phyloP scores from a whole-genome alignment of 345 rosid species.

The Lenwebbia sp. region DNA sequence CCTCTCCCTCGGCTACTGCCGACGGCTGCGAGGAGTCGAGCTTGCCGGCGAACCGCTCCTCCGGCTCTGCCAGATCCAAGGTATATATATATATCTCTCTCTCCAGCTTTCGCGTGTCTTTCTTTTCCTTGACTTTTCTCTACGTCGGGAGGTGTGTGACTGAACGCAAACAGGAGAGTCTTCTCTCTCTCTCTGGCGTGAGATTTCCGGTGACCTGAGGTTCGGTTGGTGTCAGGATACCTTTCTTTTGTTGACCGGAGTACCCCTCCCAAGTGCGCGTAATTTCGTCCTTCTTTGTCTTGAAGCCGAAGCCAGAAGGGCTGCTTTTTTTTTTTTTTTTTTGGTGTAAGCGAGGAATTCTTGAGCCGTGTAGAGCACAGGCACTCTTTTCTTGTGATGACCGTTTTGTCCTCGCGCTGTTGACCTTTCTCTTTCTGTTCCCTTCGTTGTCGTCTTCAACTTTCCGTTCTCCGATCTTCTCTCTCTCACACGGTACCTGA shows the following conservation, averaged over 20 bases:
- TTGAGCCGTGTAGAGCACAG: background rate
- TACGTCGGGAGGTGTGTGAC: background rate
- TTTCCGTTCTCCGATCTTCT: background rate
- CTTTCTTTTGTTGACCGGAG: background rate
- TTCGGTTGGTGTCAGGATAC: background rate
- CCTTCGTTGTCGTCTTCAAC: background rate
- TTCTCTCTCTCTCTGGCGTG: background rate
- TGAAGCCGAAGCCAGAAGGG: background rate
- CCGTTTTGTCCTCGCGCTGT: background rate
- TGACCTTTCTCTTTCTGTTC: background rate
- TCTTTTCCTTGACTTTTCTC: background rate
- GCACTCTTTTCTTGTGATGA: background rate
- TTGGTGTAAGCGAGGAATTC: background rate
- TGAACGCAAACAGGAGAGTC: background rate
- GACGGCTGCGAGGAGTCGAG: constrained; percentile 60
- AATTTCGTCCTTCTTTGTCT: background rate
- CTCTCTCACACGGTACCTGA: background rate
- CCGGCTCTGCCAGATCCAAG: constrained; percentile 59
- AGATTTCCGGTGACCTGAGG: constrained; percentile 3
- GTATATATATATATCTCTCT: constrained; percentile 15
- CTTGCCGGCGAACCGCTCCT: constrained; percentile 8
- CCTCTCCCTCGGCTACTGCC: constrained; percentile 40
- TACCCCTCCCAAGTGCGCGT: background rate
- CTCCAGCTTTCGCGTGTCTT: background rate
- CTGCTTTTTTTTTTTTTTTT: background rate